phyloP scores from a whole-genome alignment of 345 rosid genomes.

The Crucihimalaya himalaica region DNA sequence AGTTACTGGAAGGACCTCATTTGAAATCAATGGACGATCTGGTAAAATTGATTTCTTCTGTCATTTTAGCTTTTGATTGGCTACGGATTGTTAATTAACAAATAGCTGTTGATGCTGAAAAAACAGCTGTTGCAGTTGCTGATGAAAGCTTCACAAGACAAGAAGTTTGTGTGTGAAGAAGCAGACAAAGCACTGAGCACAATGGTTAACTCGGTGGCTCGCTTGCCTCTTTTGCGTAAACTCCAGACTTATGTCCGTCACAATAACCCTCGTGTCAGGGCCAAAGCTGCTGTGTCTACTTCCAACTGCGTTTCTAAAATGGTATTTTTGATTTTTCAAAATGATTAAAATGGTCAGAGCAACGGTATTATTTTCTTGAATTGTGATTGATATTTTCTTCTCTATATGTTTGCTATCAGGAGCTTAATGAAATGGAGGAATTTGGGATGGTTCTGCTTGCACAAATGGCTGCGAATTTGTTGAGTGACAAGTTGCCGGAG shows the following conservation, averaged over 20 bases:
- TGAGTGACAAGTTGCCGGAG: conserved; percentile 83
- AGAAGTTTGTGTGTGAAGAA: conserved; percentile 88
- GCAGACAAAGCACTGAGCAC: conserved; percentile 64
- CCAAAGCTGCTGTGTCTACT: conserved; percentile 71
- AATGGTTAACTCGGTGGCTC: conserved; percentile 61
- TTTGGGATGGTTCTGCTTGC: conserved; percentile 58
- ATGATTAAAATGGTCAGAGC: not conserved
- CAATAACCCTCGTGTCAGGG: conserved; percentile 67
- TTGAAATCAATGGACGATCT: conserved; percentile 62
- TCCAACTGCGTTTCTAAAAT: conserved; percentile 61
- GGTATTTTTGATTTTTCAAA: conserved; percentile 40
- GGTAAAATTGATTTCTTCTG: conserved; percentile 40
- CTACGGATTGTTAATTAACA: not conserved
- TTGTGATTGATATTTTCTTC: not conserved
- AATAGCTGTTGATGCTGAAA: not conserved
- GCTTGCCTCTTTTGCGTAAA: conserved; percentile 60
- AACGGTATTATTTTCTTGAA: not conserved
- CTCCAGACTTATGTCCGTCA: conserved; percentile 60
- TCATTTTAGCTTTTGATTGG: not conserved
- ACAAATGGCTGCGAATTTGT: conserved; percentile 59
- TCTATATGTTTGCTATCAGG: conserved; percentile 36
- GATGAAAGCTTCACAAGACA: conserved; percentile 93
- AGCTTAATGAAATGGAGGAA: conserved; percentile 57
- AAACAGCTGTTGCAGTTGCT: conserved; percentile 45
- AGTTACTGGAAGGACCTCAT: conserved; percentile 48